Evolutionary conservation across 176 grass and related monocot species (phyloP), one percentile per base, ranked within the genome.

Genomic region (Lolium perenne): DNA sequence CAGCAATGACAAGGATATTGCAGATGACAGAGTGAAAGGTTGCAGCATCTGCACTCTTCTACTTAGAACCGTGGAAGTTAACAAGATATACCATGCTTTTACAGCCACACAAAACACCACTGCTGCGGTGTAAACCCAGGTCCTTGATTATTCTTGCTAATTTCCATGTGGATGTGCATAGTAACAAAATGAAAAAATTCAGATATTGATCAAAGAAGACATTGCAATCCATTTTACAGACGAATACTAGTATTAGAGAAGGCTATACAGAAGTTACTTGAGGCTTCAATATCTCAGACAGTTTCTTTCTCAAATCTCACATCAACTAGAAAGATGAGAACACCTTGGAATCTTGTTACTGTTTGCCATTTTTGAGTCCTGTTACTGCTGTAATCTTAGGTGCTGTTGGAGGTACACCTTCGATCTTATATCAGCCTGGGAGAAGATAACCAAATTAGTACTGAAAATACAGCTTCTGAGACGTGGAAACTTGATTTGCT

Each of bases 361-460:
- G 18, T 38, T 10, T 72, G 12, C 12, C 76, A 51, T 38, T 38
- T 20, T 9, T 3, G 3, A 47, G n/a, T 80, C 21, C 7, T 43
- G 17, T 75, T 57, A 38, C 63, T 65, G 16, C 20, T 67, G 3
- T 11, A 25, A 21, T 71, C 76, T 79, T 79, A 83, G 78, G 32
- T 88, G 67, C 86, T 92, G 92, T 83, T 86, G 89, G 62, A 95
- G 96, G 81, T 92, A 92, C 53, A 85, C 70, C 65, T 98, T 98
- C 4, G 96, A 98, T 92, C 90, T 95, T 92, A 95, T 92, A 86
- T 98, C 96, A 87, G 93, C 93, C 96, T 98, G 23, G 51, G 8
- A 80, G 59, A 68, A 21, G 25, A 66, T 16, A 16, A 4, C 0
- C 38, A 54, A 38, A 11, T 54, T 58, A 81, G 80, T 65, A 84